A percentile compares a stretch with the other conserved stretches of the same genome.
These are phyloP conservation scores for Ophiostoma perfectum DNA, from an alignment of 2,329 filamentous ascomycete genomes.

Conservation along the genomic window DNA sequence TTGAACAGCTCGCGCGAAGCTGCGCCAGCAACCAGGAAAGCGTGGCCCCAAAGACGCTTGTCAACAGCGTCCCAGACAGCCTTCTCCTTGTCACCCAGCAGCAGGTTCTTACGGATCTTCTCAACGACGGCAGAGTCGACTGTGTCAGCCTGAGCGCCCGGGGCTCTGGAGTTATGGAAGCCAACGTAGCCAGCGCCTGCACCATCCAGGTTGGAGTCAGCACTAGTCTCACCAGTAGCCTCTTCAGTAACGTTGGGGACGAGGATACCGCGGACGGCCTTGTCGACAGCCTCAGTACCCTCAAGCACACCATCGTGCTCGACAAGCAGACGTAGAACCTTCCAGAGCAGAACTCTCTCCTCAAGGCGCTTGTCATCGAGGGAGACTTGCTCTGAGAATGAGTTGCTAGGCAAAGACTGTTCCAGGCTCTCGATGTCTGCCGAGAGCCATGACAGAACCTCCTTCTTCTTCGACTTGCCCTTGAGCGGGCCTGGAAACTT, in stretches of 20 bases:
- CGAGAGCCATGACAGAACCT: conserved; percentile 73
- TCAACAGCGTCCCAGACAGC: conserved; percentile 93
- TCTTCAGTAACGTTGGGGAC: conserved; percentile 27
- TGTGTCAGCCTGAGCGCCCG: conserved; percentile 46
- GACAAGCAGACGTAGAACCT: conserved; percentile 71
- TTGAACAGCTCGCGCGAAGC: conserved; percentile 82
- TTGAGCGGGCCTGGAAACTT: conserved; percentile 89
- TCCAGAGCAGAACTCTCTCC: conserved; percentile 83
- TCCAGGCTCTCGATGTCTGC: conserved; percentile 71
- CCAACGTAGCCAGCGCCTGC: conserved; percentile 23
- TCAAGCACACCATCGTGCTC: conserved; percentile 83
- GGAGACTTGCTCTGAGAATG: conserved; percentile 46
- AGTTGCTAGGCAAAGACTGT: conserved; percentile 46
- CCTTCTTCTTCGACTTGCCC: conserved; percentile 92
- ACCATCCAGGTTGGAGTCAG: conserved; percentile 22
- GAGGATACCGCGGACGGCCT: conserved; percentile 68
- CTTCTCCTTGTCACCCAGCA: conserved; percentile 79
- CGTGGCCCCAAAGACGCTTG: conserved; percentile 91
- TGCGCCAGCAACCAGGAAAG: conserved; percentile 76
- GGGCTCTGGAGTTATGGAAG: not conserved
- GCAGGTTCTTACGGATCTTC: conserved; percentile 64
- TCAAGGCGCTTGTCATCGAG: conserved; percentile 65
- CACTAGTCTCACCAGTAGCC: conserved; percentile 12
- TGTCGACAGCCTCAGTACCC: conserved; percentile 63
- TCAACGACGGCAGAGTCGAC: conserved; percentile 65